phyloP scores from a whole-genome alignment of 1,284 basidiomycete genomes.

The Moniliella sp. region DNA sequence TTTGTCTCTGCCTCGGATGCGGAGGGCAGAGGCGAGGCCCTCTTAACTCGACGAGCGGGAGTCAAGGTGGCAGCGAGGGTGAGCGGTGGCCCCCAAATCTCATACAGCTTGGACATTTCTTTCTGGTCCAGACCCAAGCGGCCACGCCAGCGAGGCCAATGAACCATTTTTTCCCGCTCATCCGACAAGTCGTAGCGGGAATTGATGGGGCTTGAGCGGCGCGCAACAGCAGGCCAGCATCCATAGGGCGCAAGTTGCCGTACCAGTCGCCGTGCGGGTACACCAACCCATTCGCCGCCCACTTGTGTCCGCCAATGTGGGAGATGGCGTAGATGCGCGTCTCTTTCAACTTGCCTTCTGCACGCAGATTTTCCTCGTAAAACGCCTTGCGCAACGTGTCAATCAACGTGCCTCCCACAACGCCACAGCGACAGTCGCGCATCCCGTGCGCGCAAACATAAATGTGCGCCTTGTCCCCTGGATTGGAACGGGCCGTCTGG shows the following conservation, averaged over 20 bases:
- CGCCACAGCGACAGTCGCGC: conserved; percentile 34
- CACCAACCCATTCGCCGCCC: conserved; percentile 31
- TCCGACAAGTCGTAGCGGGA: conserved; percentile 21
- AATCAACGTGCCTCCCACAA: conserved; percentile 26
- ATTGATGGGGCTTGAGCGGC: conserved; percentile 24
- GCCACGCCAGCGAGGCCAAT: conserved; percentile 33
- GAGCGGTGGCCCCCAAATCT: conserved; percentile 18
- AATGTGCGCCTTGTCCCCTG: conserved; percentile 17
- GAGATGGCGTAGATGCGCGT: conserved; percentile 14
- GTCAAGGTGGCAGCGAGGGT: conserved; percentile 13
- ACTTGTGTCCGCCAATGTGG: conserved; percentile 29
- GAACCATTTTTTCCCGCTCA: conserved; percentile 14
- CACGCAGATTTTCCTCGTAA: conserved; percentile 7
- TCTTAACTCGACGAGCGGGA: conserved; percentile 3
- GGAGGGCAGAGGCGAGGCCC: not conserved
- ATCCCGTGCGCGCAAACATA: conserved; percentile 33
- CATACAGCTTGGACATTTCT: conserved; percentile 14
- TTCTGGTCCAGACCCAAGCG: conserved; percentile 23
- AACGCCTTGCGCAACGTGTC: conserved; percentile 15
- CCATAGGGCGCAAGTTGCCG: conserved; percentile 16
- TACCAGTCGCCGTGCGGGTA: conserved; percentile 29
- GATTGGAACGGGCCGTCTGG: conserved; percentile 5
- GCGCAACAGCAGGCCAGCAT: conserved; percentile 14
- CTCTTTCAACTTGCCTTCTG: conserved; percentile 7
- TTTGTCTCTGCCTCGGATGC: no score